Evolutionary conservation across 2,329 filamentous ascomycete genomes (phyloP).

Genomic region (Penicillium crustosum): DNA sequence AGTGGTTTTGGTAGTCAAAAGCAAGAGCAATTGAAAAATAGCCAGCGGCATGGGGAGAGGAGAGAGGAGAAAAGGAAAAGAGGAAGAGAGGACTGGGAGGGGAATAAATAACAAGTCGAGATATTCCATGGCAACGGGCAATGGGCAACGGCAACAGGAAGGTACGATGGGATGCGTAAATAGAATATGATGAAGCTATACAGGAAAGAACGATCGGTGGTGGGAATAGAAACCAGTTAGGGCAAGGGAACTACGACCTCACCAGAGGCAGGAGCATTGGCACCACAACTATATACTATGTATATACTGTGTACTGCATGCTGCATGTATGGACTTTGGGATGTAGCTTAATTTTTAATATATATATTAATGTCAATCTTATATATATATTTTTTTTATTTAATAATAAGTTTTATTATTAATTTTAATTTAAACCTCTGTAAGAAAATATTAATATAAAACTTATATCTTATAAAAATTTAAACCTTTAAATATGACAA

Average conservation of each 20-base stretch:
- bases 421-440: too few relatives aligned
- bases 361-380: too few relatives aligned
- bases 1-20: background rate
- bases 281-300: background rate
- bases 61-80: background rate
- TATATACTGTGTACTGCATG: too few relatives aligned
- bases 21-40: constrained; percentile 1
- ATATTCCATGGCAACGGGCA: background rate
- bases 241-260: background rate
- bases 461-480: too few relatives aligned
- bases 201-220: background rate
- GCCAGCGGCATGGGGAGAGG: constrained; percentile 8
- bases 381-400: too few relatives aligned
- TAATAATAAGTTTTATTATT: too few relatives aligned
- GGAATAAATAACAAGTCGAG: background rate
- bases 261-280: background rate
- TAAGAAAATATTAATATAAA: too few relatives aligned
- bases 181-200: background rate
- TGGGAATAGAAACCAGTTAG: constrained; percentile 1
- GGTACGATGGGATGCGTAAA: background rate
- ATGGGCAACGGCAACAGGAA: constrained; percentile 2
- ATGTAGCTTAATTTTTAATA: too few relatives aligned
- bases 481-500: too few relatives aligned
- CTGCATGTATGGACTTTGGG: background rate
- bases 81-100: background rate